Percentiles rank a stretch among this genome's conserved stretches.
phyloP scores from a whole-genome alignment of 768 basidiomycete species.

The Tremella fuciformis region DNA sequence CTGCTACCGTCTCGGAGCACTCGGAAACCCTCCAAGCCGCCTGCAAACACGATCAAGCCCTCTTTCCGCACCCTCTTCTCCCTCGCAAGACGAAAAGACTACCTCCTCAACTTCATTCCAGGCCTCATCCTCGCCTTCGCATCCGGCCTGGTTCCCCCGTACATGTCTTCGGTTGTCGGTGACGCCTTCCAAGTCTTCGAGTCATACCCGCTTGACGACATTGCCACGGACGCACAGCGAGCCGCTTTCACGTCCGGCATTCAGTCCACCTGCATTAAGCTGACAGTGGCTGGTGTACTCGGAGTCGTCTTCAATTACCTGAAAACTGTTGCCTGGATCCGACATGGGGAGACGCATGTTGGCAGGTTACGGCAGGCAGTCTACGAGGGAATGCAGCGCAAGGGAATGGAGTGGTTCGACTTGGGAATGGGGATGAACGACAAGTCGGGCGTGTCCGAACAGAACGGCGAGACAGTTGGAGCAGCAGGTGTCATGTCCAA shows the following conservation, averaged over 20 bases:
- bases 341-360: slow-evolving; percentile 77
- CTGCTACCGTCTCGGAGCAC: slow-evolving; percentile 6
- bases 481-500: slow-evolving; percentile 92
- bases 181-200: slow-evolving; percentile 72
- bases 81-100: slow-evolving; percentile 61
- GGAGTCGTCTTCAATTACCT: slow-evolving; percentile 66
- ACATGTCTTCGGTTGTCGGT: slow-evolving; percentile 81
- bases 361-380: slow-evolving; percentile 66
- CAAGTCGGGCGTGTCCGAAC: slow-evolving; percentile 46
- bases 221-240: slow-evolving; percentile 37
- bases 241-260: slow-evolving; percentile 33
- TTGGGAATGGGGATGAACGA: slow-evolving; percentile 60
- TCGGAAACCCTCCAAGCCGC: background rate
- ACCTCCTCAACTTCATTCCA: slow-evolving; percentile 63
- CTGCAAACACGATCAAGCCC: slow-evolving; percentile 50
- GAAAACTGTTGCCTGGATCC: slow-evolving; percentile 79
- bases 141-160: slow-evolving; percentile 71
- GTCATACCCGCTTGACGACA: slow-evolving; percentile 55
- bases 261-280: slow-evolving; percentile 37
- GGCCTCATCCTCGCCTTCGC: slow-evolving; percentile 63
- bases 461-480: slow-evolving; percentile 62
- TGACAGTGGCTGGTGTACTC: slow-evolving; percentile 43
- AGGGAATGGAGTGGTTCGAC: slow-evolving; percentile 91
- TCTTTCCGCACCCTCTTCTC: slow-evolving; percentile 67
- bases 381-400: slow-evolving; percentile 43